These are phyloP conservation scores for Coniochaeta prunicola DNA, from an alignment of 2,329 filamentous ascomycete species.

Conservation along the genomic window DNA sequence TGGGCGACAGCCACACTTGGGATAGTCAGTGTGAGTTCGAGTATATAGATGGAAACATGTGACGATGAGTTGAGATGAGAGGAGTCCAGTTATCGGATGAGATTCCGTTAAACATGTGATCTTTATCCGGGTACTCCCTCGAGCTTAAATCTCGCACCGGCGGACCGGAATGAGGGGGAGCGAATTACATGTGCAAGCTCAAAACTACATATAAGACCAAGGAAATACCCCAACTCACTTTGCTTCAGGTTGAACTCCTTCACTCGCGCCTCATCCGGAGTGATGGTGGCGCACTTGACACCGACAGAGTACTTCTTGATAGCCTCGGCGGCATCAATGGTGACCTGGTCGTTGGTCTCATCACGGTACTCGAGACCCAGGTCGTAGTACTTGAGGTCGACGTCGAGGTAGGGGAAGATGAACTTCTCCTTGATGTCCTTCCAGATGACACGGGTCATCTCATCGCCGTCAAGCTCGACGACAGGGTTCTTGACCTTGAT, in stretches of 20 bases:
- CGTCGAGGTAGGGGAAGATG: constrained; percentile 90
- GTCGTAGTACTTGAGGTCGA: constrained; percentile 98
- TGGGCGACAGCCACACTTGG: constrained; percentile 94
- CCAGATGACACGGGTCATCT: constrained; percentile 99
- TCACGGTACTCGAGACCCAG: constrained; percentile 91
- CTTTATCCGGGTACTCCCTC: background rate
- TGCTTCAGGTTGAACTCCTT: constrained; percentile 99
- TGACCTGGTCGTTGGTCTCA: constrained; percentile 94
- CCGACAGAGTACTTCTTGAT: constrained; percentile 99
- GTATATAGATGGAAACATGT: background rate
- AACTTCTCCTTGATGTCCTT: constrained; percentile 99
- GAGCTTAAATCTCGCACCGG: background rate
- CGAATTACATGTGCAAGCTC: background rate
- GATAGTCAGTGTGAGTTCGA: constrained; percentile 3
- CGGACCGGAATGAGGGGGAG: background rate
- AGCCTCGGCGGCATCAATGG: constrained; percentile 86
- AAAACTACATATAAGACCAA: background rate
- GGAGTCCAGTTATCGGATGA: background rate
- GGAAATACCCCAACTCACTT: constrained; percentile 50
- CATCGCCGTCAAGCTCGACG: constrained; percentile 89
- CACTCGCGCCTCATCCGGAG: constrained; percentile 91
- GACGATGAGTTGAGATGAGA: background rate
- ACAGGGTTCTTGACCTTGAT: constrained; percentile 99
- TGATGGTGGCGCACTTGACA: constrained; percentile 99
- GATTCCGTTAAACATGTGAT: background rate